Conservation (phyloP, 164 flowering plant genomes). For the Buxus sempervirens region DNA sequence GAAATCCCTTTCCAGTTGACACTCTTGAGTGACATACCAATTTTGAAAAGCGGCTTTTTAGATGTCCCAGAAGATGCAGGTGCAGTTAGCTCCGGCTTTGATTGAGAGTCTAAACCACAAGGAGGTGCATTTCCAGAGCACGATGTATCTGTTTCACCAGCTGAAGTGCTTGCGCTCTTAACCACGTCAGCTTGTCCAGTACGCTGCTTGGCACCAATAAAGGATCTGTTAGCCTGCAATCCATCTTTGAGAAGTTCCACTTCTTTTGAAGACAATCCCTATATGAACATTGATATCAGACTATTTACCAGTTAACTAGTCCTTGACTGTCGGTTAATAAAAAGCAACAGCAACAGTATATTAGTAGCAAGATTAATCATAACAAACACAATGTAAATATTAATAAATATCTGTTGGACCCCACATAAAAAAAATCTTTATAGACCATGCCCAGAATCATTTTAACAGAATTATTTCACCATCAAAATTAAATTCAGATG, state of each 20-base stretch:
- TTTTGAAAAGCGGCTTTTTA: constrained; percentile 48
- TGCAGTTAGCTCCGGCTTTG: constrained; percentile 37
- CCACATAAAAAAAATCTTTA: too few species aligned
- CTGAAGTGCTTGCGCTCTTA: constrained; percentile 29
- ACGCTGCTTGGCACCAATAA: constrained; percentile 39
- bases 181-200: constrained; percentile 35
- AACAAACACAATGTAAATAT: too few species aligned
- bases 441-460: neutral
- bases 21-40: constrained; percentile 35
- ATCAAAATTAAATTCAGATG: neutral
- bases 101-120: constrained; percentile 40
- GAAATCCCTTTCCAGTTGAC: neutral
- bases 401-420: too few species aligned
- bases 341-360: too few species aligned
- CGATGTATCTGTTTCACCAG: constrained; percentile 42
- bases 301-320: neutral
- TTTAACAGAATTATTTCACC: neutral
- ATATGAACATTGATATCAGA: constrained; percentile 13
- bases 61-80: constrained; percentile 42
- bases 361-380: neutral
- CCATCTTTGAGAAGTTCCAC: constrained; percentile 63
- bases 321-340: neutral
- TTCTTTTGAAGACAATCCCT: constrained; percentile 75
- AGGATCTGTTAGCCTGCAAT: constrained; percentile 42
- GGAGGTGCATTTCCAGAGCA: constrained; percentile 36